A percentile compares a stretch with the other conserved stretches of the same genome.
Evolutionary conservation across 129 eudicot species (phyloP).

Genomic region (Daucus carota): DNA sequence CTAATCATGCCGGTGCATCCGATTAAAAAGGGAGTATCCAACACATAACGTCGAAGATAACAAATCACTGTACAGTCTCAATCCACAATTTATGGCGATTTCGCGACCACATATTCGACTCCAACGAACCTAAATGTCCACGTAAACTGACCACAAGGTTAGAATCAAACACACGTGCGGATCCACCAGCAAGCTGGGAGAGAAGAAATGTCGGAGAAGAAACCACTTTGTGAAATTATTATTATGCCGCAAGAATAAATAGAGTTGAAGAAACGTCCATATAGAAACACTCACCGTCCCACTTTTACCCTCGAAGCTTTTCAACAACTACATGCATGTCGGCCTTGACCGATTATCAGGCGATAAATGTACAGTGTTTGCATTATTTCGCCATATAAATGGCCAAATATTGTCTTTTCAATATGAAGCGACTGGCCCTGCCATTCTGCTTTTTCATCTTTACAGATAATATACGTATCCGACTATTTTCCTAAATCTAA

Average conservation of each 20-base stretch:
- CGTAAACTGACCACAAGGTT: background rate
- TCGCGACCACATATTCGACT: background rate
- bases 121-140: background rate
- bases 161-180: background rate
- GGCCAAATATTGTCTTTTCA: background rate
- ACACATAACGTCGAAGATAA: background rate
- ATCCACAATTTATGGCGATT: background rate
- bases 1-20: background rate
- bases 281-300: background rate
- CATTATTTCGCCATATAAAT: background rate
- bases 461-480: background rate
- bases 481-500: background rate
- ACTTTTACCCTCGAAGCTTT: background rate
- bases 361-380: background rate
- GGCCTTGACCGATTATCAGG: background rate
- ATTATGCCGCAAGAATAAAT: background rate
- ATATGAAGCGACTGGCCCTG: background rate
- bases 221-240: background rate
- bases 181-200: conserved; percentile 2
- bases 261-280: background rate
- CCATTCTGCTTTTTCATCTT: background rate
- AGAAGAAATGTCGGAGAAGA: background rate
- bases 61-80: background rate
- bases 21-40: background rate
- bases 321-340: background rate